Evolutionary conservation across 2,329 filamentous ascomycete genomes (phyloP).

Genomic region (Pseudogymnoascus sp.): DNA sequence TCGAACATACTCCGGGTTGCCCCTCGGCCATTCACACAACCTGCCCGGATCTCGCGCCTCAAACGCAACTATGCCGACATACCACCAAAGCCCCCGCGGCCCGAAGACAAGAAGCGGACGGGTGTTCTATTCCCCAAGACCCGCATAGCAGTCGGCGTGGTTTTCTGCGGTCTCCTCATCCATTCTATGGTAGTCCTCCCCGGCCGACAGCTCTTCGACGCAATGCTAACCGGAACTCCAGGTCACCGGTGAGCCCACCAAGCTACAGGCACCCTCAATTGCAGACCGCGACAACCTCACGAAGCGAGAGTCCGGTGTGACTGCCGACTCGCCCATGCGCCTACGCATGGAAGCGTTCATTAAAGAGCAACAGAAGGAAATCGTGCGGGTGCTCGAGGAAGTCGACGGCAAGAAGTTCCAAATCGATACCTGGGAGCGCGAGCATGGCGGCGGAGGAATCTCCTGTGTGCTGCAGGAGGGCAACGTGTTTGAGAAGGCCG

Average conservation of each 20-base stretch:
- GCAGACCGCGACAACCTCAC: slow-evolving; percentile 77
- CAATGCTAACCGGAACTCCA: slow-evolving; percentile 21
- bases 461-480: slow-evolving; percentile 94
- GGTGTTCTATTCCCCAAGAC: slow-evolving; percentile 40
- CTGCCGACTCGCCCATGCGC: slow-evolving; percentile 82
- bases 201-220: slow-evolving; percentile 2
- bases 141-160: slow-evolving; percentile 42
- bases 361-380: slow-evolving; percentile 83
- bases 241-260: slow-evolving; percentile 31
- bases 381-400: slow-evolving; percentile 74
- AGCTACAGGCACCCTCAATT: slow-evolving; percentile 61
- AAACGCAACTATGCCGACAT: slow-evolving; percentile 22
- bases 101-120: slow-evolving; percentile 12
- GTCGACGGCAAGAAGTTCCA: slow-evolving; percentile 80
- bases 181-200: slow-evolving; percentile 42
- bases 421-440: slow-evolving; percentile 79
- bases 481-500: slow-evolving; percentile 95
- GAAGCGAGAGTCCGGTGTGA: slow-evolving; percentile 72
- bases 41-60: slow-evolving; percentile 16
- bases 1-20: background rate
- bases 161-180: slow-evolving; percentile 42
- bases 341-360: slow-evolving; percentile 96
- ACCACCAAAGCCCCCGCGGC: slow-evolving; percentile 4
- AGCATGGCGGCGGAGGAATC: slow-evolving; percentile 85
- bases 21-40: slow-evolving; percentile 4